These are phyloP conservation scores for Myxozyma mucilagina DNA, from an alignment of 805 yeast genomes.

Conservation along the genomic window DNA sequence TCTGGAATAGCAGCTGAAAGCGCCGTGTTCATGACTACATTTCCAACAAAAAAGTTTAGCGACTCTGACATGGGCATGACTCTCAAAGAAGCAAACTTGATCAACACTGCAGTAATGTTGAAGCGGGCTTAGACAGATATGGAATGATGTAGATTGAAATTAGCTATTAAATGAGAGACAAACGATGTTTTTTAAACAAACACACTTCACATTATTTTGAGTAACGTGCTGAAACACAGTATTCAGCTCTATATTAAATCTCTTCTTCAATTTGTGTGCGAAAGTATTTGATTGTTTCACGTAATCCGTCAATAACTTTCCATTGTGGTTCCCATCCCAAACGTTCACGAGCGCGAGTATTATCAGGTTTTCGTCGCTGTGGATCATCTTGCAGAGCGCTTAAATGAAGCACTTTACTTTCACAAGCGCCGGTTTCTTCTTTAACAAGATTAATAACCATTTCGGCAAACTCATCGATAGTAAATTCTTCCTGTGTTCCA, in stretches of 20 bases:
- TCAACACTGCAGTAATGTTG: slow-evolving; percentile 38
- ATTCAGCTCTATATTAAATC: background rate
- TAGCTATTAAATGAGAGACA: background rate
- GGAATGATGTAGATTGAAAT: background rate
- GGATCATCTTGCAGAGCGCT: slow-evolving; percentile 36
- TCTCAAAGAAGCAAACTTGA: slow-evolving; percentile 38
- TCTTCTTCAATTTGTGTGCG: slow-evolving; percentile 27
- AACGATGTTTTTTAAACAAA: background rate
- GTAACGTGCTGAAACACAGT: background rate
- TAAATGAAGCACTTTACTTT: slow-evolving; percentile 27
- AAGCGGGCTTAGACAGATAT: slow-evolving; percentile 9
- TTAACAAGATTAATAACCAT: slow-evolving; percentile 33
- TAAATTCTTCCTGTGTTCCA: slow-evolving; percentile 36
- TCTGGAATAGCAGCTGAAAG: slow-evolving; percentile 30
- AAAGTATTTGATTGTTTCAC: slow-evolving; percentile 35
- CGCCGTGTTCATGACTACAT: slow-evolving; percentile 37
- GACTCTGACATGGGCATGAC: slow-evolving; percentile 34
- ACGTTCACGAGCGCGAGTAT: slow-evolving; percentile 29
- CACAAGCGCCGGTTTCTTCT: slow-evolving; percentile 26
- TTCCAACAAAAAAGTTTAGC: slow-evolving; percentile 36
- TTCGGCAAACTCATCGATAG: slow-evolving; percentile 34
- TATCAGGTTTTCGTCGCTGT: slow-evolving; percentile 34
- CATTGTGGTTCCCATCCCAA: slow-evolving; percentile 36
- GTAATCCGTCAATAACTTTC: slow-evolving; percentile 33
- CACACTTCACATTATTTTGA: background rate